phyloP scores from a whole-genome alignment of 2,329 filamentous ascomycete genomes.

The Paraconiothyrium sp. region DNA sequence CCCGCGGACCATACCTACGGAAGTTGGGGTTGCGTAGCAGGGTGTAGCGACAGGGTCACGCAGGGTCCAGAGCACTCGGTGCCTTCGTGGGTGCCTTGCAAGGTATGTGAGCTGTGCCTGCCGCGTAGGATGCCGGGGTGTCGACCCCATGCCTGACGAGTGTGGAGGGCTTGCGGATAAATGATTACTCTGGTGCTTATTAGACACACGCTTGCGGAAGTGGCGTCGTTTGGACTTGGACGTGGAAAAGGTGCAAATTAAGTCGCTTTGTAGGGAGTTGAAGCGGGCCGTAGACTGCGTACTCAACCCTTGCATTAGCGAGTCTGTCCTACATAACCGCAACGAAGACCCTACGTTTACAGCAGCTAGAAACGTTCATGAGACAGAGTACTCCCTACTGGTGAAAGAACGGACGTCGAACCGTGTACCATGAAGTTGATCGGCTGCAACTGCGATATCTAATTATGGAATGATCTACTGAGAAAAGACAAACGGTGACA shows the following conservation, averaged over 20 bases:
- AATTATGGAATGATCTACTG: not conserved
- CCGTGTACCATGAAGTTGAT: not conserved
- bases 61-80: not conserved
- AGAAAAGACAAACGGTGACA: not conserved
- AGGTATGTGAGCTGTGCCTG: not conserved
- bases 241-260: not conserved
- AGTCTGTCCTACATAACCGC: not conserved
- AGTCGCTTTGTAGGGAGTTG: not conserved
- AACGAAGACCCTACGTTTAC: not conserved
- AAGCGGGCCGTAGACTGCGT: not conserved
- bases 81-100: not conserved
- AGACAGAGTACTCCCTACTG: not conserved
- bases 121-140: not conserved
- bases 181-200: not conserved
- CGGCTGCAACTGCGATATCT: no score
- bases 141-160: not conserved
- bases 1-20: slow-evolving; percentile 3
- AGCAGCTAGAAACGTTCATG: not conserved
- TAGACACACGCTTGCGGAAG: not conserved
- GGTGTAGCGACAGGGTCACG: slow-evolving; percentile 1
- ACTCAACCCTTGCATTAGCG: no score
- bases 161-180: not conserved
- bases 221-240: not conserved
- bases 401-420: not conserved
- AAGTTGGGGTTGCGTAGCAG: not conserved